A percentile compares a stretch with the other conserved stretches of the same genome.
Conservation (phyloP, 2,329 filamentous ascomycete genomes). For the Emmonsiellopsis sp. region DNA sequence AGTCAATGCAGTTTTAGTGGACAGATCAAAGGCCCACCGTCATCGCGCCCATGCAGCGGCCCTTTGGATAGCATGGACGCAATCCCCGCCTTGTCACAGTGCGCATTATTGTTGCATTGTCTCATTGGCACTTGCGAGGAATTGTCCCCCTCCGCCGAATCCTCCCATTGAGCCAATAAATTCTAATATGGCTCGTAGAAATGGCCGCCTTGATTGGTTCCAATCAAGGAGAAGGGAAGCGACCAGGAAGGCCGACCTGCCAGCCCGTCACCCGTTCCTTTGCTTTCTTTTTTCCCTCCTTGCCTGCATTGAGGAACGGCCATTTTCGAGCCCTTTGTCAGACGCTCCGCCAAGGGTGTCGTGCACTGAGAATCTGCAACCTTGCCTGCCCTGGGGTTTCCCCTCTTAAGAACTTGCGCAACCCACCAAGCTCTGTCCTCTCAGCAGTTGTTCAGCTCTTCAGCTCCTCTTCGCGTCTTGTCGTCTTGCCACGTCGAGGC, state of each 20-base stretch:
- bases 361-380: neutral
- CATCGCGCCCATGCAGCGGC: neutral
- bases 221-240: neutral
- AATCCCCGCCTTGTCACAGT: neutral
- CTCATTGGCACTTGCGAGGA: neutral
- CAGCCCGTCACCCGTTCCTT: neutral
- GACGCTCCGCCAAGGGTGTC: neutral
- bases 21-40: neutral
- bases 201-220: neutral
- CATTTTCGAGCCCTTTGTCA: neutral
- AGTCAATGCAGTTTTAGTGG: conserved; percentile 1
- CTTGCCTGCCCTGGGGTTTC: neutral
- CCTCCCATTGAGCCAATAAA: neutral
- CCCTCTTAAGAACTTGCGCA: conserved; percentile 1
- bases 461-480: neutral
- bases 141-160: neutral
- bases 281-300: neutral
- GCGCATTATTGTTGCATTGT: neutral
- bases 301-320: neutral
- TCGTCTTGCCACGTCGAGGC: neutral
- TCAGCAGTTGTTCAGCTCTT: neutral
- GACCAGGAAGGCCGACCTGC: neutral
- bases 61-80: neutral
- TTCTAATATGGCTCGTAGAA: neutral
- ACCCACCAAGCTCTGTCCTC: neutral